Evolutionary conservation across 495 filamentous ascomycete species (phyloP).

Genomic region (Hypoxylon lienhwacheense): DNA sequence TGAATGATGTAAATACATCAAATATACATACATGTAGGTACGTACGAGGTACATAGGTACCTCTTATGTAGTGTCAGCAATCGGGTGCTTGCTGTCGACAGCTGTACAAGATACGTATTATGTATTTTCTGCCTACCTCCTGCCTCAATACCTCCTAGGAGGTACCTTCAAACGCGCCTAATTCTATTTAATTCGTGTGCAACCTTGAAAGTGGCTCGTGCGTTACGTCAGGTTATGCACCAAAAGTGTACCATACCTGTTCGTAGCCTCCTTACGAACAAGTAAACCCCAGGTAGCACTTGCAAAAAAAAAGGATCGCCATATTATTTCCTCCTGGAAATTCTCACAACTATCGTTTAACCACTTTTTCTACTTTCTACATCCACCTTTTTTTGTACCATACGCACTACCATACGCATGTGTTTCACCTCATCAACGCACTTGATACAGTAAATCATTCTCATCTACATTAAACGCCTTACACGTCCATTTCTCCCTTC

Average conservation of each 20-base stretch:
- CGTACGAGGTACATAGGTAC: no score
- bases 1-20: no score
- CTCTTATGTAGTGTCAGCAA: no score
- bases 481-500: conserved; percentile 23
- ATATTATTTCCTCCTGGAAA: conserved; percentile 31
- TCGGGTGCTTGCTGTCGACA: no score
- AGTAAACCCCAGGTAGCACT: conserved; percentile 38
- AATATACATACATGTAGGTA: no score
- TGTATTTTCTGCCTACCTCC: no score
- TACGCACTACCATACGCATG: no score
- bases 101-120: no score
- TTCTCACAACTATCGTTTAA: conserved; percentile 22
- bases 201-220: conserved; percentile 19
- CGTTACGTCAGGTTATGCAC: conserved; percentile 9
- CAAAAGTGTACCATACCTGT: no score
- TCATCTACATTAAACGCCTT: conserved; percentile 7
- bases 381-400: conserved; percentile 29
- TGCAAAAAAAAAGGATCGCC: conserved; percentile 33
- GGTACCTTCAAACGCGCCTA: no score
- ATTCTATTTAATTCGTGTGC: no score
- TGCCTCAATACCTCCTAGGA: not conserved
- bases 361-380: no score
- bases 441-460: conserved; percentile 8
- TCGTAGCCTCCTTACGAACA: conserved; percentile 38
- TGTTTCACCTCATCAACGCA: conserved; percentile 14